These are phyloP conservation scores for Lepidium sativum DNA, from an alignment of 345 rosid genomes.

Conservation along the genomic window DNA sequence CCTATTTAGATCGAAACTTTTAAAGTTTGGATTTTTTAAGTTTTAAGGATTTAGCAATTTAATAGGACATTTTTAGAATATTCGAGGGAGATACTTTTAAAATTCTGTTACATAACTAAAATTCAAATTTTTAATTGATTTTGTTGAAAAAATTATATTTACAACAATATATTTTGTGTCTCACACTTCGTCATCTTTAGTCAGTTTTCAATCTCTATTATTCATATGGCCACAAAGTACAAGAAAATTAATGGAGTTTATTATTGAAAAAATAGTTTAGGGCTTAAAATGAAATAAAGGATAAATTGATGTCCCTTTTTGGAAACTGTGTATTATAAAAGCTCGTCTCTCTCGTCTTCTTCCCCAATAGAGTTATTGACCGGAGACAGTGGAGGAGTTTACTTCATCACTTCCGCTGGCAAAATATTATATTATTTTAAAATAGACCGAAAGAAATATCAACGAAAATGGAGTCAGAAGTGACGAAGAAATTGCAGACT, in stretches of 20 bases:
- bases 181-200: too few relatives aligned
- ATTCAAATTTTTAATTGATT: too few relatives aligned
- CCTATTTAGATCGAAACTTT: too few relatives aligned
- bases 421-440: background rate
- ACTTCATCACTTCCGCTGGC: constrained; percentile 14
- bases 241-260: background rate
- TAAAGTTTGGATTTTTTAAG: too few relatives aligned
- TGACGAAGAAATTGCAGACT: constrained; percentile 1
- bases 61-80: too few relatives aligned
- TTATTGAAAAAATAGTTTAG: background rate
- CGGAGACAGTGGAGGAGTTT: background rate
- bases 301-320: background rate
- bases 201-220: too few relatives aligned
- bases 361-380: constrained; percentile 13
- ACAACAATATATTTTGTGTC: too few relatives aligned
- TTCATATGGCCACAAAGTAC: too few relatives aligned
- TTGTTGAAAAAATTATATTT: too few relatives aligned
- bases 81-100: too few relatives aligned
- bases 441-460: background rate
- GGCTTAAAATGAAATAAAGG: background rate
- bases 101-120: too few relatives aligned
- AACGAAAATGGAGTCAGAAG: constrained; percentile 15
- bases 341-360: constrained; percentile 15
- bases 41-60: background rate
- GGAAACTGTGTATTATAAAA: background rate